Base-by-base conservation (phyloP, 2,329 filamentous ascomycete species). In the Cadophora gregata region DNA sequence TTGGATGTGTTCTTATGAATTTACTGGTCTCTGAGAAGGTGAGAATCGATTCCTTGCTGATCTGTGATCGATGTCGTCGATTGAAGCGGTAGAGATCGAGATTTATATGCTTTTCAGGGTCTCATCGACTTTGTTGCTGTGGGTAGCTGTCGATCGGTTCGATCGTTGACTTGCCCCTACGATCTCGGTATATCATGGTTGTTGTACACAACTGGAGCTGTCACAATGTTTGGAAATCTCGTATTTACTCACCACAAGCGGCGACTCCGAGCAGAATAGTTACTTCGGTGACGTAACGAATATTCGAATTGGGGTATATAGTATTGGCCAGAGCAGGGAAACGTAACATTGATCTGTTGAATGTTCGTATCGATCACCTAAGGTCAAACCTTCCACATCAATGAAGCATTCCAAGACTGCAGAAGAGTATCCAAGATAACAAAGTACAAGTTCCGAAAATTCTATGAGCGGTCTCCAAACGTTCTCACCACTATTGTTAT, bases 231-330 rank as follows among this genome's bases (percentile, higher is more conserved):
- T 7, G n/a, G 10, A 24, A 48, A 21, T 5, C 24, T 24, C 6
- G 45, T 48, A n/a, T 48, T 19, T 48, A 48, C 9, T 24, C 2
- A 21, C 24, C 3, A 48, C n/a, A 48, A 21, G n/a, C 45, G 45
- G 45, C 45, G 45, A 24, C 21, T 48, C 45, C 45, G 45, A 48
- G 45, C 21, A 1, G 16, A 9, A 6, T 24, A n/a, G n/a, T 48
- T 48, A 21, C 45, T n/a, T 48, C n/a, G 24, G 45, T 48, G 45
- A 48, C 45, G 45, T 48, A 48, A 48, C n/a, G 24, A 21, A 48
- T 48, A 24, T 3, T 24, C n/a, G 10, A 21, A 21, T 21, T 19
- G 2, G 24, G n/a, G 45, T 48, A 48, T 48, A 48, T 48, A 48
- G 45, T 7, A 10, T 24, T n/a, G 24, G 10, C 45, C n/a, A 48